Base-by-base conservation (phyloP, 2,329 filamentous ascomycete species). In the Davidsoniella neocaledoniae region DNA sequence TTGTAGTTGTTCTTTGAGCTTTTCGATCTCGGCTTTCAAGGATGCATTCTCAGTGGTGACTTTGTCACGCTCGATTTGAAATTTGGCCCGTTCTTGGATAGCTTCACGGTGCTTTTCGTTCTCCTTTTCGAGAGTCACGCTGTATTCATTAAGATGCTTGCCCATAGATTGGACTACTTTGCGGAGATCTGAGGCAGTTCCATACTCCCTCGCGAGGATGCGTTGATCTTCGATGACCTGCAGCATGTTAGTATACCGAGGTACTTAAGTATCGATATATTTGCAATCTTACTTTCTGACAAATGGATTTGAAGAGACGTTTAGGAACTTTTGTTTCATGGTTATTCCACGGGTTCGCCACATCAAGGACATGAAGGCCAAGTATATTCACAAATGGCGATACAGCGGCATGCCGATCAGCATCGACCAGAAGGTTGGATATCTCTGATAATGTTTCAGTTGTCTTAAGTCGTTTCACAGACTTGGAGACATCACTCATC, bases 21-120 rank as follows among this genome's bases (percentile, higher is more conserved):
- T 57, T 48, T 66, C 67, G 1, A 72, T 59, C 25, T 52, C 44
- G 12, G 48, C 39, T 33, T 49, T 49, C 14, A 55, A 48, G 21
- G 41, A 63, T 37, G 67, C 65, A 1, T 65, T 59, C 43, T 68
- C 62, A 37, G 60, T 61, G 39, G 59, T 54, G 0, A 58, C 57
- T 6, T 53, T 40, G 7, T 62, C 58, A 41, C 67, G 67, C 29
- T 76, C 65, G 17, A 60, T 63, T 55, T 76, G 67, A 39, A 71
- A 72, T 4, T 56, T 57, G 33, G 63, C 64, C 33, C 73, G 70
- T 19, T 79, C 74, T 51, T 69, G 61, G 4, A 77, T 59, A 2
- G 75, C 72, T 12, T 64, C 64, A 55, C 71, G 68, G 51, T 69
- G 71, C 41, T 65, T 66, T 6, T 62, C 59, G 46, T 75, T 69